phyloP scores from a whole-genome alignment of 208 protist species.

The Leishmania gerbilli region DNA sequence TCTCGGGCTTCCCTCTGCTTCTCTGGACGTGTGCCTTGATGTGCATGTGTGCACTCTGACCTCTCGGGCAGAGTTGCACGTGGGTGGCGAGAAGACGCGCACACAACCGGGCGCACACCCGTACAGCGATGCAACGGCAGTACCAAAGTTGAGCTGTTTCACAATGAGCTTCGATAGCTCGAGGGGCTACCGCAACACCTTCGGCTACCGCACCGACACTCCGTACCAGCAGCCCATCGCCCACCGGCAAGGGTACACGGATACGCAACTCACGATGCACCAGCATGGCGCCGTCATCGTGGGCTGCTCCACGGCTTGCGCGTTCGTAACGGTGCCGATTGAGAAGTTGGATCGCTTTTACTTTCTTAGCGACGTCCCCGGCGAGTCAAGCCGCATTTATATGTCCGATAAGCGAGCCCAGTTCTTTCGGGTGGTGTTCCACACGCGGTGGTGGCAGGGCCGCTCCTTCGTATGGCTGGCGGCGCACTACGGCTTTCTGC shows the following conservation, averaged over 20 bases:
- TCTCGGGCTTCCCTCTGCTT: not conserved
- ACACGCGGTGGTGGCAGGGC: constrained; percentile 70
- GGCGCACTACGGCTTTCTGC: constrained; percentile 43
- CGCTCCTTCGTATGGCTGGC: constrained; percentile 38
- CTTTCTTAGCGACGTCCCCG: constrained; percentile 79
- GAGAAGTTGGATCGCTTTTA: constrained; percentile 68
- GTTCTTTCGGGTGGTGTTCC: constrained; percentile 73
- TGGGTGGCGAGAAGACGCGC: not conserved
- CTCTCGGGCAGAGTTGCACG: not conserved
- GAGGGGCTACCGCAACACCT: constrained; percentile 21
- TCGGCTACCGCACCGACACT: constrained; percentile 30
- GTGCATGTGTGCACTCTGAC: not conserved
- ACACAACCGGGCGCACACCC: not conserved
- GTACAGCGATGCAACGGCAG: not conserved
- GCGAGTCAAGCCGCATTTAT: constrained; percentile 71
- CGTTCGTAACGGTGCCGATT: constrained; percentile 51
- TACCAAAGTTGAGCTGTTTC: not conserved
- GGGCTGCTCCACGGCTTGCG: constrained; percentile 34
- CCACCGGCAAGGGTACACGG: constrained; percentile 69
- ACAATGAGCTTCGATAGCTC: constrained; percentile 24
- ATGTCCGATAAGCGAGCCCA: constrained; percentile 79
- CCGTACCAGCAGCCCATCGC: constrained; percentile 58
- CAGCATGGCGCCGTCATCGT: constrained; percentile 59
- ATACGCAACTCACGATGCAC: constrained; percentile 48
- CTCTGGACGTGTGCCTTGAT: not conserved